A percentile compares a stretch with the other conserved stretches of the same genome.
These are phyloP conservation scores for Acacia pycnantha DNA, from an alignment of 331 rosid genomes.

Conservation along the genomic window DNA sequence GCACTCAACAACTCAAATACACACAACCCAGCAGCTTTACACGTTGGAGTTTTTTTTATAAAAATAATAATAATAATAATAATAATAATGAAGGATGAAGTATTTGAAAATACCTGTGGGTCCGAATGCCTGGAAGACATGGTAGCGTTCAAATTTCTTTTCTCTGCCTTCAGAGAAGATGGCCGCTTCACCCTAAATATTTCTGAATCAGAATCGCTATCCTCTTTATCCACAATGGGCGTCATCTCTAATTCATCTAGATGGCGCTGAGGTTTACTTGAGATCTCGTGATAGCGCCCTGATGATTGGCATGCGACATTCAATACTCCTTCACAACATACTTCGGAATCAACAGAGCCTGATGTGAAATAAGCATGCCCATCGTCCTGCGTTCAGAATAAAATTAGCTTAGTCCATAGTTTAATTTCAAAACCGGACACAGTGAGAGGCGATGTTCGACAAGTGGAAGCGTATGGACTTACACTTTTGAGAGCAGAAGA, in stretches of 20 bases:
- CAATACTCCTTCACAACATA: slow-evolving; percentile 37
- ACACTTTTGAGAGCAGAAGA: slow-evolving; percentile 45
- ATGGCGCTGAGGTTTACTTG: slow-evolving; percentile 34
- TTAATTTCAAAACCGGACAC: slow-evolving; percentile 9
- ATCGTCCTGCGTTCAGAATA: slow-evolving; percentile 46
- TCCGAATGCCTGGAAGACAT: slow-evolving; percentile 45
- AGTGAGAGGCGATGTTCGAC: slow-evolving; percentile 15
- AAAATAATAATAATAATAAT: too few relatives aligned
- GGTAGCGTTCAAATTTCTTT: slow-evolving; percentile 43
- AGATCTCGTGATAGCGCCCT: slow-evolving; percentile 42
- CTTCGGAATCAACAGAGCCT: slow-evolving; percentile 39
- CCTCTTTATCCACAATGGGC: slow-evolving; percentile 47
- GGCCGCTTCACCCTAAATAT: slow-evolving; percentile 93
- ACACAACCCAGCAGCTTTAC: not conserved
- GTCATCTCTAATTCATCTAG: slow-evolving; percentile 35
- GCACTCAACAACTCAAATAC: not conserved
- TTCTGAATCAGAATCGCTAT: slow-evolving; percentile 84
- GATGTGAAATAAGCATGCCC: slow-evolving; percentile 37
- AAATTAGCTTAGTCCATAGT: slow-evolving; percentile 24
- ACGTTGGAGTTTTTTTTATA: not conserved
- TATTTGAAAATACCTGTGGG: slow-evolving; percentile 59
- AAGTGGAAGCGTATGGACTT: slow-evolving; percentile 34
- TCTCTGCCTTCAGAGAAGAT: slow-evolving; percentile 70
- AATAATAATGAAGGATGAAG: not conserved
- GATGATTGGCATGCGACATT: slow-evolving; percentile 44